Base-by-base conservation (phyloP, 1,284 basidiomycete species). In the Inonotus obliquus region DNA sequence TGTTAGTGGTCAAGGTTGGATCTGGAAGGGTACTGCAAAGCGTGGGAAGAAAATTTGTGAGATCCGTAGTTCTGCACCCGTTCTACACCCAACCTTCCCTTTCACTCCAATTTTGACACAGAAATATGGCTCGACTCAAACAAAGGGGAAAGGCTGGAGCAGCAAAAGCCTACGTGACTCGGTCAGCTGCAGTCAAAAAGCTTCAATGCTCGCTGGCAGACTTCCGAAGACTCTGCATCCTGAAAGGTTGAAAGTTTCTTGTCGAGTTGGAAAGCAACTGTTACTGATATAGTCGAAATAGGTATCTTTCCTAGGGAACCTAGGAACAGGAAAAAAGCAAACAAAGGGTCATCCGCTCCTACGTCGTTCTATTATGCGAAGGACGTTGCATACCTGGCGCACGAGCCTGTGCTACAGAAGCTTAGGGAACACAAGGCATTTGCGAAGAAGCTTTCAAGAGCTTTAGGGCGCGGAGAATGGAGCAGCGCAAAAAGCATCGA, bases 301-400 rank as follows among this genome's bases (percentile, higher is more conserved):
- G 94, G 97, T 29, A 98, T 99, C 72, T 98, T 96, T 75, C 97
- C 97, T 65, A 91, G 96, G 57, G 96, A 99, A 74, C 97, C 97
- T 19, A 85, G 88, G 56, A 90, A 87, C 76, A 86, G 87, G 72
- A 99, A 98, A 75, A 89, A 89, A 67, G 97, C 96, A 59, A 99
- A 99, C 79, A 98, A 98, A 75, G 97, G 97, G 3, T 96, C 93
- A 4, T 94, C 95, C 44, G 96, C 94, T 0, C 95, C 96, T 1
- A 95, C 96, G 1, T 93, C 96, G 4, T 99, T 99, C 78, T 99
- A 99, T 80, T 98, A 98, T 75, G 81, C 94, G 57, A 99, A 99
- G 77, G 97, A 99, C 72, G 97, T 99, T 68, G 92, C 93, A 60
- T 99, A 96, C 76, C 86, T 99, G 54, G 89, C 94, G 17, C 97